Evolutionary conservation across 495 filamentous ascomycete genomes (phyloP), one percentile per base, ranked within the genome.

Genomic region (Thozetella sp.): DNA sequence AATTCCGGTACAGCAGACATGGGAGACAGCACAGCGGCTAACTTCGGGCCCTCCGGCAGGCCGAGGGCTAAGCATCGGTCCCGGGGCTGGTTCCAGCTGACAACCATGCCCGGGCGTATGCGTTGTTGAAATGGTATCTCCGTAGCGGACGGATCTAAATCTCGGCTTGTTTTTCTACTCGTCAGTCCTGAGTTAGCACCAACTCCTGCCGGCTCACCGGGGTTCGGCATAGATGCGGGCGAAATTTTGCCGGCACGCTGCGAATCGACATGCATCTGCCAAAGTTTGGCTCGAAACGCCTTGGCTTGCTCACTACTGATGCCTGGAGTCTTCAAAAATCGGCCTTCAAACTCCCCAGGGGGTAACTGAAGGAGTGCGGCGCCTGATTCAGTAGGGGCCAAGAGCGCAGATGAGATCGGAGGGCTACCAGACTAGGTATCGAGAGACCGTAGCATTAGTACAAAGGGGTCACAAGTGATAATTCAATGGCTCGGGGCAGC

Each of bases 61-160:
- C 46, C 20, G 3, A 23, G 9, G 2, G 11, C 22, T 37, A 13
- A 11, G 34, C 19, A 57, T 6, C 30, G 55, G 19, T 54, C 53
- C 17, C 4, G 17, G 37, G 17, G 24, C 1, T 53, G 27, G 26
- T 25, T 24, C 25, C 55, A 60, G 13, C 55, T 10, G 0, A 76
- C 61, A 15, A 74, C 65, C 73, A 76, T 76, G 0, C 73, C 73
- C 1, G 73, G 69, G 19, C 62, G 46, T 17, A 76, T 65, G 19
- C 73, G 63, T 25, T 72, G n/a, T 43, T 63, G 54, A 51, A 72
- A 76, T 1, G 71, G 71, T 2, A 67, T 48, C 1, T 11, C 24
- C 1, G 10, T 25, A 2, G 57, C 50, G 9, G 22, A 52, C 12
- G 54, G 54, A 20, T 67, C 66, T 22, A 54, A 53, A 20, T 71